A percentile compares a stretch with the other conserved stretches of the same genome.
phyloP scores from a whole-genome alignment of 352 stramenopile species.

The Phytopythium chamaehyphon region DNA sequence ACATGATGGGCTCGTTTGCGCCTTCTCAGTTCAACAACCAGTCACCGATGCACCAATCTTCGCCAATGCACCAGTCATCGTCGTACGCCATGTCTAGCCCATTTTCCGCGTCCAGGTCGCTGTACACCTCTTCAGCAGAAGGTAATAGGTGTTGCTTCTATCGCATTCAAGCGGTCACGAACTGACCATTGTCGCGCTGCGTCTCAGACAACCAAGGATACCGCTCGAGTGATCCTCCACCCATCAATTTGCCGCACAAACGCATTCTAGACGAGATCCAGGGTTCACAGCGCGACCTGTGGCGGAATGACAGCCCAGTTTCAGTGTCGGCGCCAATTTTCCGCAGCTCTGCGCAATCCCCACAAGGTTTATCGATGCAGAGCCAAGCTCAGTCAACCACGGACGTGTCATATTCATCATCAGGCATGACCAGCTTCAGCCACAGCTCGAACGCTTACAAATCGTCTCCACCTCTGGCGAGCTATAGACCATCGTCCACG shows the following conservation, averaged over 20 bases:
- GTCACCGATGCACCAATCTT: slow-evolving; percentile 19
- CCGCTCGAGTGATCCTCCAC: slow-evolving; percentile 24
- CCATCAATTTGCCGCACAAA: slow-evolving; percentile 50
- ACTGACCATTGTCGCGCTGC: not conserved
- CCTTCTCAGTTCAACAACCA: slow-evolving; percentile 22
- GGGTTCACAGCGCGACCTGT: slow-evolving; percentile 43
- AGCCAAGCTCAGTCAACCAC: slow-evolving; percentile 22
- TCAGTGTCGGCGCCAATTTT: slow-evolving; percentile 61
- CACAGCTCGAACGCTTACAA: slow-evolving; percentile 23
- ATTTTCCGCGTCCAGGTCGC: slow-evolving; percentile 8
- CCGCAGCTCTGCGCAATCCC: slow-evolving; percentile 18
- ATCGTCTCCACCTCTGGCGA: slow-evolving; percentile 13
- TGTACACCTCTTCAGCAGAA: slow-evolving; percentile 8
- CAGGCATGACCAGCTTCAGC: slow-evolving; percentile 10
- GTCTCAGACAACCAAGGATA: slow-evolving; percentile 23
- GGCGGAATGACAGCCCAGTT: slow-evolving; percentile 62
- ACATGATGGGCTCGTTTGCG: slow-evolving; percentile 28
- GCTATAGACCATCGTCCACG: slow-evolving; percentile 41
- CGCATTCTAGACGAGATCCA: slow-evolving; percentile 51
- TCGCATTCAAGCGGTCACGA: not conserved
- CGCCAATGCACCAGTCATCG: slow-evolving; percentile 17
- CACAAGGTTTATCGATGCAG: slow-evolving; percentile 8
- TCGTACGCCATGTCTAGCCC: slow-evolving; percentile 1
- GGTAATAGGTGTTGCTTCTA: slow-evolving; percentile 3
- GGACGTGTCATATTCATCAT: slow-evolving; percentile 21